Conservation (phyloP, 2,329 filamentous ascomycete species). For the Colletotrichum sp. region DNA sequence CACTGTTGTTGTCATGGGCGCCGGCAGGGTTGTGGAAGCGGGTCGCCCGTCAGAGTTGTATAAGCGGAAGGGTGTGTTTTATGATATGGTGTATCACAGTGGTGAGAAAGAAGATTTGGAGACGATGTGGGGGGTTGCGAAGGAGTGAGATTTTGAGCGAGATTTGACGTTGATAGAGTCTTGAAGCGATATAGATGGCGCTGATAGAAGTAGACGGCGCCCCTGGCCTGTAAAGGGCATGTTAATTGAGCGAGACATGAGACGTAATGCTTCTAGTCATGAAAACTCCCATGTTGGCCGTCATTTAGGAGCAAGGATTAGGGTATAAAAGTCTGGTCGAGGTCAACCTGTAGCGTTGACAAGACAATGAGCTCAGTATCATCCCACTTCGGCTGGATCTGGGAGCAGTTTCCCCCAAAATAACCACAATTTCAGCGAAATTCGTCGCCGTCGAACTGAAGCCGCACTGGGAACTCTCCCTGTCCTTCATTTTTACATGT, state of each 20-base stretch:
- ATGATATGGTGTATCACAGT: slow-evolving; percentile 61
- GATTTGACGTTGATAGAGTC: neutral
- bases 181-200: neutral
- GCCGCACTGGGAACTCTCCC: fast-evolving
- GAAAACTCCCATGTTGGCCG: neutral
- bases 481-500: fast-evolving
- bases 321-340: fast-evolving
- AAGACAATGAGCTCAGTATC: neutral
- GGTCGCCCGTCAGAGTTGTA: slow-evolving; percentile 55
- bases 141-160: neutral
- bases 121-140: slow-evolving; percentile 24
- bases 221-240: neutral
- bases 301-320: neutral
- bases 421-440: neutral
- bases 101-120: slow-evolving; percentile 55
- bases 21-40: slow-evolving; percentile 58
- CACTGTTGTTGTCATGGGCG: slow-evolving; percentile 61
- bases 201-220: neutral
- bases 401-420: neutral
- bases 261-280: neutral
- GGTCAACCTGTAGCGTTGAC: neutral
- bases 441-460: neutral
- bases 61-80: slow-evolving; percentile 49
- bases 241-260: neutral
- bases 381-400: too few species aligned